phyloP scores from a whole-genome alignment of 75 land plant genomes.

The Picea sitchensis region DNA sequence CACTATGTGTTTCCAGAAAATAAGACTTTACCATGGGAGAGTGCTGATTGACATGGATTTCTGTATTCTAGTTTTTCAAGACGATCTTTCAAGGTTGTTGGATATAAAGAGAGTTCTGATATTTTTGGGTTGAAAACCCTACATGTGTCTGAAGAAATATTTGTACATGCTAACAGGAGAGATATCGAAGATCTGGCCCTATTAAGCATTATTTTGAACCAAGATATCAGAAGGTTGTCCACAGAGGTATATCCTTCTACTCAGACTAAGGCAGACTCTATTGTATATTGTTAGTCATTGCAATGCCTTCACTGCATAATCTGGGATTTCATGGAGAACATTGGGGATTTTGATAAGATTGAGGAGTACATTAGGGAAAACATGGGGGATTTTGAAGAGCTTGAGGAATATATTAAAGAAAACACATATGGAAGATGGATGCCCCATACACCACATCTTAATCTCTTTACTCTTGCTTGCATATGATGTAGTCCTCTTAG shows the following conservation, averaged over 20 bases:
- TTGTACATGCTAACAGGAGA: conserved; percentile 47
- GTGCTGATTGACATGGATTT: background rate
- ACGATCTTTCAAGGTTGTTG: background rate
- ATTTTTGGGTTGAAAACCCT: background rate
- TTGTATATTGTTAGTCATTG: too few species aligned
- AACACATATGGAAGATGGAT: too few species aligned
- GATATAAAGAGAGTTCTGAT: background rate
- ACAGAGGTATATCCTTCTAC: conserved; percentile 48
- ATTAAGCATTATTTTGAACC: conserved; percentile 71
- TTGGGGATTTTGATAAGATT: too few species aligned
- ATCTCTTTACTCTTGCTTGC: too few species aligned
- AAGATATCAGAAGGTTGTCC: conserved; percentile 78
- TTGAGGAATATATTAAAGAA: too few species aligned
- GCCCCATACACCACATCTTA: too few species aligned
- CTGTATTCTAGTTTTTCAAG: background rate
- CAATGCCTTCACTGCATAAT: too few species aligned
- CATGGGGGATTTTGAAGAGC: too few species aligned
- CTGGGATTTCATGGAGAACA: too few species aligned
- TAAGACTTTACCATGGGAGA: background rate
- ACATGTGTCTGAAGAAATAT: background rate
- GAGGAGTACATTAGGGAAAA: too few species aligned
- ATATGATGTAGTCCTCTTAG: too few species aligned
- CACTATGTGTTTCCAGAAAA: background rate
- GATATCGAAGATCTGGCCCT: conserved; percentile 71
- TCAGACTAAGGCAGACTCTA: too few species aligned